These are phyloP conservation scores for Aegilops sharonensis DNA, from an alignment of 176 grass and related monocot genomes.

Conservation along the genomic window DNA sequence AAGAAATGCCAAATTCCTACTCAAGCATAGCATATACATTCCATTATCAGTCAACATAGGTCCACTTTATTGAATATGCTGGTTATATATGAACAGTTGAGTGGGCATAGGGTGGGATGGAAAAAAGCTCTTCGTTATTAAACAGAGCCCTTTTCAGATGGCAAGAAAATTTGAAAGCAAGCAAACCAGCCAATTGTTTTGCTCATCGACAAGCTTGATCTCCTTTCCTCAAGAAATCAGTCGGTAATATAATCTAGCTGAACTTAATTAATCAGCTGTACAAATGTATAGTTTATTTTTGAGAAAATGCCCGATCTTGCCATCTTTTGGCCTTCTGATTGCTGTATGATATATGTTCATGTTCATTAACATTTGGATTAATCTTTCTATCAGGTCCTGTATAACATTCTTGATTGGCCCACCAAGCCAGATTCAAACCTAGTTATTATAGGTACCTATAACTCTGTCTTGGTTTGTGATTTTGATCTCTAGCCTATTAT, in stretches of 20 bases:
- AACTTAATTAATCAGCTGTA: not conserved
- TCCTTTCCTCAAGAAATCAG: constrained; percentile 95
- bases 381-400: constrained; percentile 68
- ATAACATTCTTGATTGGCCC: constrained; percentile 98
- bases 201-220: constrained; percentile 92
- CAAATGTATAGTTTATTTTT: constrained; percentile 1
- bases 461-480: constrained; percentile 24
- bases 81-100: constrained; percentile 79
- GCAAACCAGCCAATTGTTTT: constrained; percentile 73
- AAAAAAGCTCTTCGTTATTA: constrained; percentile 92
- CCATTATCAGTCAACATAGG: too few species aligned
- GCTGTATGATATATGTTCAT: not conserved
- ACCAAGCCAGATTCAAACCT: constrained; percentile 52
- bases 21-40: too few species aligned
- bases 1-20: too few species aligned
- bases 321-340: not conserved
- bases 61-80: too few species aligned
- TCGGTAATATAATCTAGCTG: constrained; percentile 59
- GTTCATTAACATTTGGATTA: constrained; percentile 20
- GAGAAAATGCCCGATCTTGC: not conserved
- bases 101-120: constrained; percentile 82
- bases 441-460: constrained; percentile 68
- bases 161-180: constrained; percentile 52
- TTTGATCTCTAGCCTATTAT: constrained; percentile 31
- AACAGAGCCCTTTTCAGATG: constrained; percentile 82